A percentile compares a stretch with the other conserved stretches of the same genome.
Evolutionary conservation across 1,284 basidiomycete species (phyloP).

Genomic region (Naganishia sp.): DNA sequence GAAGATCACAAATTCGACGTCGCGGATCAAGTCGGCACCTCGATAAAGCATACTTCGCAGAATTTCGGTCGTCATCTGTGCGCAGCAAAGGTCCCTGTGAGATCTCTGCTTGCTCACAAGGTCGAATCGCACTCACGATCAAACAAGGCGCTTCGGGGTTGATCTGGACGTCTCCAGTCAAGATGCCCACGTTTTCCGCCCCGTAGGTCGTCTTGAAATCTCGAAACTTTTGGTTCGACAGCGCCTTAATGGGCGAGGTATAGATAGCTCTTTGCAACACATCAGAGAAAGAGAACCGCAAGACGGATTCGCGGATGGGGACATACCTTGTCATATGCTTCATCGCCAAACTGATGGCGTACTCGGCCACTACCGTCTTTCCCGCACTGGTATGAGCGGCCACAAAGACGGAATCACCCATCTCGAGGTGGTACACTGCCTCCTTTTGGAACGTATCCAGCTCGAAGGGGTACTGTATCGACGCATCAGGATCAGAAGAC

Average conservation of each 20-base stretch:
- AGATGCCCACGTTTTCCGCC: constrained; percentile 86
- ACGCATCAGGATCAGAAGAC: background rate
- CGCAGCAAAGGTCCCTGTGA: background rate
- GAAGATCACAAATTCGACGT: constrained; percentile 99
- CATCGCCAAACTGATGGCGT: constrained; percentile 92
- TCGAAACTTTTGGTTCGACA: constrained; percentile 98
- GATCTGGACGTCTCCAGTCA: constrained; percentile 99
- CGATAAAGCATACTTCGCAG: constrained; percentile 98
- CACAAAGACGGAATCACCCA: constrained; percentile 97
- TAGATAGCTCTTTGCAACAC: constrained; percentile 79
- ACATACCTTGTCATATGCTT: constrained; percentile 94
- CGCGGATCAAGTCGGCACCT: constrained; percentile 95
- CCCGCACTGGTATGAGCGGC: constrained; percentile 99
- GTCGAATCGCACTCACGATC: constrained; percentile 55
- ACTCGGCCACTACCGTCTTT: constrained; percentile 98
- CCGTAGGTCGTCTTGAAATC: constrained; percentile 98
- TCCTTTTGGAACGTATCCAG: constrained; percentile 94
- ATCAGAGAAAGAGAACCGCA: constrained; percentile 30
- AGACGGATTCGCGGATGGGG: background rate
- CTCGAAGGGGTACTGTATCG: constrained; percentile 73
- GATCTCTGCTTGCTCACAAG: background rate
- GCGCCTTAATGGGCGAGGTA: constrained; percentile 97
- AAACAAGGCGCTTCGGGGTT: constrained; percentile 97
- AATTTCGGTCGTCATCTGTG: constrained; percentile 96
- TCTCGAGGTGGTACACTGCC: constrained; percentile 95